phyloP scores from a whole-genome alignment of 345 rosid genomes.

The Sisymbrium altissimum region DNA sequence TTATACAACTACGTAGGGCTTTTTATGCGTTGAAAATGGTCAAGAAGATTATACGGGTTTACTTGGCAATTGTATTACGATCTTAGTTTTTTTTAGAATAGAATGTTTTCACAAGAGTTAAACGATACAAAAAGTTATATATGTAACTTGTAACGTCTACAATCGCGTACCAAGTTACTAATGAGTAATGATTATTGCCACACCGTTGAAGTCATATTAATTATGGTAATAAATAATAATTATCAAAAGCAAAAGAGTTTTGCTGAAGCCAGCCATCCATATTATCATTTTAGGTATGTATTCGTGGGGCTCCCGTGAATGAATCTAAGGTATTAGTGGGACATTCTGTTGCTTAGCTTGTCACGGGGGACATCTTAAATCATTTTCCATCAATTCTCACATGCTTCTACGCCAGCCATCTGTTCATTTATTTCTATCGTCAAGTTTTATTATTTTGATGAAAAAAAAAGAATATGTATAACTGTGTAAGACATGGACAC shows the following conservation, averaged over 20 bases:
- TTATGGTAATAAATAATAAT: conserved; percentile 9
- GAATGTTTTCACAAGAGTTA: not conserved
- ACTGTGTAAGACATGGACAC: conserved; percentile 22
- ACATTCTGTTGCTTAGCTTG: conserved; percentile 32
- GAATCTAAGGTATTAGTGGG: conserved; percentile 23
- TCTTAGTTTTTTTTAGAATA: too few relatives aligned
- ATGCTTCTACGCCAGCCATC: conserved; percentile 31
- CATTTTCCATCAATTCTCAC: conserved; percentile 31
- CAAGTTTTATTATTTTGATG: conserved; percentile 11
- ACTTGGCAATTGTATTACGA: too few relatives aligned
- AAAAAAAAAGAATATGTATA: not conserved
- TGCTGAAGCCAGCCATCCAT: not conserved
- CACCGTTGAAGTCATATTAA: not conserved
- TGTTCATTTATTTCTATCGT: not conserved
- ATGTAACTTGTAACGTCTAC: not conserved
- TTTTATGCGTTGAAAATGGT: too few relatives aligned
- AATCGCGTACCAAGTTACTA: not conserved
- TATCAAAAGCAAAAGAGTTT: not conserved
- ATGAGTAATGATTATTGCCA: conserved; percentile 12
- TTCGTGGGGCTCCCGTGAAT: conserved; percentile 8
- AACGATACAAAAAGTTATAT: not conserved
- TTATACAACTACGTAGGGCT: too few relatives aligned
- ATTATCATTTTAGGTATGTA: conserved; percentile 3
- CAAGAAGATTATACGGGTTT: not conserved
- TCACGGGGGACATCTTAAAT: conserved; percentile 37